Evolutionary conservation across 768 basidiomycete species (phyloP).

Genomic region (Kwoniella europaea): DNA sequence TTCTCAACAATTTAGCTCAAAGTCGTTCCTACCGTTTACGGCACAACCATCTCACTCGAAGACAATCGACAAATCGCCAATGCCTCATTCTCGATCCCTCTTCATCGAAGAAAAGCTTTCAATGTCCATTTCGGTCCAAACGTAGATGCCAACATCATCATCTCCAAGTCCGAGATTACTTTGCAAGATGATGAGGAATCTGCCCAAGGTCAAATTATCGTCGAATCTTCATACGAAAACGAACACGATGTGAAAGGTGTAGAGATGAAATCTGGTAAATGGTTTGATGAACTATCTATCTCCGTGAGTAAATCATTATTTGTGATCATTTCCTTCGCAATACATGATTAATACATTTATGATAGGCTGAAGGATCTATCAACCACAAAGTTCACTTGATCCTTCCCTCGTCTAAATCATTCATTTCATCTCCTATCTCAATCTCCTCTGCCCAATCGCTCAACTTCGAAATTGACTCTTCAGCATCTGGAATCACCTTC

Average conservation of each 20-base stretch:
- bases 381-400: conserved; percentile 31
- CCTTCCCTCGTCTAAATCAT: conserved; percentile 11
- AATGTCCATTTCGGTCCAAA: conserved; percentile 15
- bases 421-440: conserved; percentile 22
- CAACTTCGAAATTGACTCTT: conserved; percentile 25
- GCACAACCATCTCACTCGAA: background rate
- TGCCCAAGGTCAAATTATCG: conserved; percentile 18
- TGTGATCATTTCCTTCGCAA: background rate
- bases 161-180: conserved; percentile 18
- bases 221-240: conserved; percentile 33
- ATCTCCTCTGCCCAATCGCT: conserved; percentile 21
- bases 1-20: background rate
- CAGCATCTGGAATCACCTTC: conserved; percentile 26
- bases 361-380: conserved; percentile 8
- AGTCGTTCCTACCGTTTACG: conserved; percentile 10
- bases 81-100: conserved; percentile 28
- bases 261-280: conserved; percentile 15
- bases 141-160: conserved; percentile 24
- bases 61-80: conserved; percentile 26
- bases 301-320: conserved; percentile 14
- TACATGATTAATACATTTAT: background rate
- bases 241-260: conserved; percentile 17
- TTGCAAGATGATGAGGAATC: background rate
- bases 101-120: conserved; percentile 11
- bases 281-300: conserved; percentile 18